Evolutionary conservation across 2,329 filamentous ascomycete species (phyloP), one percentile per base, ranked within the genome.

Genomic region (Stagonosporopsis vannaccii): DNA sequence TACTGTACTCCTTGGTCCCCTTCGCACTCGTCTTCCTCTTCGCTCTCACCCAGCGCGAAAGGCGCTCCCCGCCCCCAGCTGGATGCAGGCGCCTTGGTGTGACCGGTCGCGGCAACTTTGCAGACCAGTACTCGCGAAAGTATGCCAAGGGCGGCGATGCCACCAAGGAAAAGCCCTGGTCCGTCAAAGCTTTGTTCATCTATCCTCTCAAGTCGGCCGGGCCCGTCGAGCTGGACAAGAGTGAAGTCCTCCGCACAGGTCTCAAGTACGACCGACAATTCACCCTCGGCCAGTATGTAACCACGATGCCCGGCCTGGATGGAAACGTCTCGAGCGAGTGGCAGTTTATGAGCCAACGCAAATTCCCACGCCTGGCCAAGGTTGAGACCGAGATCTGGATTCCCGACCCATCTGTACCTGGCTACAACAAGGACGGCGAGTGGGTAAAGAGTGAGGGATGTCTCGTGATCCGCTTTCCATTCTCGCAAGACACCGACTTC

Each of bases 201-300:
- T 94, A 95, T 74, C 92, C 93, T 0, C 78, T 97, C 73, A 94
- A 96, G 78, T 91, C 90, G 53, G 96, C 92, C 73, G 81, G 80
- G 52, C 90, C 89, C 25, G 86, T 96, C 51, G 91, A 95, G 76
- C 76, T 97, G 42, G 78, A 84, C 47, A 78, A 82, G 58, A 85
- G 85, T 57, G 83, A 85, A 50, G 82, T 95, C 15, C 77, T 91
- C 41, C 79, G 85, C 6, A 85, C 85, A 2, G 92, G 92, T 2
- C 51, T 96, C 53, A 84, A 89, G 71, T 90, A 89, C 74, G 92
- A 97, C 76, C 86, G 92, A 6, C 85, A 94, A 64, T 96, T 92
- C 79, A 89, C 87, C 43, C 91, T 97, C 71, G 92, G 90, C 1
- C 89, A 93, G 74, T 73, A 81, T 36, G 72, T 79, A 32, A 75